Base-by-base conservation (phyloP, 257 asterid genomes). In the Scutellaria barbata region DNA sequence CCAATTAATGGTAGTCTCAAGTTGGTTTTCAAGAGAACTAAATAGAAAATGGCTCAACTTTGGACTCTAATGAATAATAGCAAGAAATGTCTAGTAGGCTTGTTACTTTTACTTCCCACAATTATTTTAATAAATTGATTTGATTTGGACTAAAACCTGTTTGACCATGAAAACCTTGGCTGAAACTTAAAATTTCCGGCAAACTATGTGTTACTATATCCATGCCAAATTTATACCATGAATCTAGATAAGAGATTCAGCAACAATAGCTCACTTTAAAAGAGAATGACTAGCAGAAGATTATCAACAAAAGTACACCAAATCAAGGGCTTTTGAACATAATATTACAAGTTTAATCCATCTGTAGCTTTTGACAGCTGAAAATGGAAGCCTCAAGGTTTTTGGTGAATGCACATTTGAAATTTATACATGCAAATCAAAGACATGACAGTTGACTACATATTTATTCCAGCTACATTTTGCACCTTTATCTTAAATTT, bases 1-100 rank as follows among this genome's bases (percentile, higher is more conserved):
- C 56, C 8, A n/a, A 17, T 47, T 66, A 18, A n/a, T n/a, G n/a
- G n/a, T 55, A 66, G 43, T 45, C 73, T 37, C 47, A 18, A 59
- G 37, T 3, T 7, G 30, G 52, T 22, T n/a, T 37, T 56, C 47
- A 20, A 51, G 10, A 6, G 53, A 22, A 68, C 41, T 45, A 13
- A 35, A 47, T 40, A 41, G 11, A 51, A 63, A 48, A 20, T 46
- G 43, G 55, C 53, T 50, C 47, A 48, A 47, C 47, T 12, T 46
- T 51, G 39, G 35, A 14, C 9, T 6, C 48, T 43, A 43, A 2
- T 43, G 48, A 43, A 10, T 11, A 47, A 17, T 6, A 39, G 18
- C 2, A 51, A 2, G 13, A 35, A 62, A 63, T 42, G 35, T 30
- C 35, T 30, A 30, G 35, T 30, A 30, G 35, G 35, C 35, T 30